Percentiles rank a stretch among this genome's conserved stretches.
Evolutionary conservation across 495 filamentous ascomycete genomes (phyloP).

Genomic region (Penicillium paradoxum): DNA sequence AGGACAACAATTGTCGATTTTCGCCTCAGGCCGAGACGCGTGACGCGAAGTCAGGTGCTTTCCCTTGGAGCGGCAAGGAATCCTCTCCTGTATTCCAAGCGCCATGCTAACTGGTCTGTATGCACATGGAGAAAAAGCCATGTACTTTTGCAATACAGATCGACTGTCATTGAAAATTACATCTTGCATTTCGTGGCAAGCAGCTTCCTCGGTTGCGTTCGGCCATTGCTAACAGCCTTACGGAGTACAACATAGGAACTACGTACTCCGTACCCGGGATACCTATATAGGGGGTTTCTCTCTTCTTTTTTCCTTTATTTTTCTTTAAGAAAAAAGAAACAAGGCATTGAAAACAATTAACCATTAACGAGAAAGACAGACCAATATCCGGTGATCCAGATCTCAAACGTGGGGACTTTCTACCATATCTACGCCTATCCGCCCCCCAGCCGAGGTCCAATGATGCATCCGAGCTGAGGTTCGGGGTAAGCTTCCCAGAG

Average conservation of each 20-base stretch:
- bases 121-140: too few species aligned
- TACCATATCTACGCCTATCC: too few species aligned
- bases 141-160: too few species aligned
- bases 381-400: background rate
- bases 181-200: background rate
- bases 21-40: slow-evolving; percentile 35
- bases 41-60: slow-evolving; percentile 36
- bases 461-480: background rate
- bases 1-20: slow-evolving; percentile 17
- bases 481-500: background rate
- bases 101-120: too few species aligned
- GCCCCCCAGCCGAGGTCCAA: slow-evolving; percentile 9
- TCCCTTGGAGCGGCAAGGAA: background rate
- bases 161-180: background rate
- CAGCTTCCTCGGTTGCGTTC: background rate
- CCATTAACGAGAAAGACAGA: background rate
- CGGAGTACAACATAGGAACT: background rate
- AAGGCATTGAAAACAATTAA: too few species aligned
- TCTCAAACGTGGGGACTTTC: background rate
- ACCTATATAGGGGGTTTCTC: too few species aligned
- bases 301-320: too few species aligned
- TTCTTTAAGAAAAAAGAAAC: background rate
- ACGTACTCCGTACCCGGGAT: too few species aligned
- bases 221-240: background rate
- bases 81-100: background rate